phyloP scores from a whole-genome alignment of 1,284 basidiomycete genomes.

The Phlebopus sp. region DNA sequence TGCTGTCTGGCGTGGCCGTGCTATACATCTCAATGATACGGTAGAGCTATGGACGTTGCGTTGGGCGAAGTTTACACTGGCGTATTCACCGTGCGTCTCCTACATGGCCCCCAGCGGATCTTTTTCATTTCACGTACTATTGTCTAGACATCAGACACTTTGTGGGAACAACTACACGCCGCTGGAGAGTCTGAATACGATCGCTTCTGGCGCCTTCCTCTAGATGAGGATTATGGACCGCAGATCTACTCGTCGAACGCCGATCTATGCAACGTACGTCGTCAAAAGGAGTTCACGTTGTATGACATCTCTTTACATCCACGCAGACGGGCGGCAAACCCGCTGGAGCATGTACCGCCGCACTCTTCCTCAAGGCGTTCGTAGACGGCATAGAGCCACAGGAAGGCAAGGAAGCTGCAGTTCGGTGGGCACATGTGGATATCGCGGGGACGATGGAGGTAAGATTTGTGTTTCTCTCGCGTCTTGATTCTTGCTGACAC shows the following conservation, averaged over 20 bases:
- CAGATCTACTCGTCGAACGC: slow-evolving; percentile 80
- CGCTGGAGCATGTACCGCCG: slow-evolving; percentile 81
- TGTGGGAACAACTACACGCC: slow-evolving; percentile 70
- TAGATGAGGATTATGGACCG: slow-evolving; percentile 75
- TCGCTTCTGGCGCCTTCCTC: slow-evolving; percentile 82
- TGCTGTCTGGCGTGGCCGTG: not conserved
- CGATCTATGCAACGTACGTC: slow-evolving; percentile 75
- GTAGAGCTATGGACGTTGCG: slow-evolving; percentile 64
- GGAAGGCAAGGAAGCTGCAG: slow-evolving; percentile 44
- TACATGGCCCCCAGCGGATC: not conserved
- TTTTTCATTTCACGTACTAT: not conserved
- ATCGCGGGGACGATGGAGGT: slow-evolving; percentile 82
- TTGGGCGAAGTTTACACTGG: slow-evolving; percentile 77
- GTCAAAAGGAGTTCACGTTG: not conserved
- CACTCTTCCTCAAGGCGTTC: slow-evolving; percentile 83
- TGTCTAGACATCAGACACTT: slow-evolving; percentile 60
- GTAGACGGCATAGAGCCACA: slow-evolving; percentile 68
- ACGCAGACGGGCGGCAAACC: slow-evolving; percentile 58
- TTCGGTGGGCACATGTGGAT: slow-evolving; percentile 82
- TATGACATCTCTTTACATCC: slow-evolving; percentile 4
- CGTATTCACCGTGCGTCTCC: slow-evolving; percentile 66
- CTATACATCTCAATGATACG: not conserved
- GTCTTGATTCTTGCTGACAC: slow-evolving; percentile 1
- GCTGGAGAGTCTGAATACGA: slow-evolving; percentile 78
- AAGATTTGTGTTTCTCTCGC: slow-evolving; percentile 15